These are phyloP conservation scores for Ogataea pini DNA, from an alignment of 805 yeast genomes.

Conservation along the genomic window DNA sequence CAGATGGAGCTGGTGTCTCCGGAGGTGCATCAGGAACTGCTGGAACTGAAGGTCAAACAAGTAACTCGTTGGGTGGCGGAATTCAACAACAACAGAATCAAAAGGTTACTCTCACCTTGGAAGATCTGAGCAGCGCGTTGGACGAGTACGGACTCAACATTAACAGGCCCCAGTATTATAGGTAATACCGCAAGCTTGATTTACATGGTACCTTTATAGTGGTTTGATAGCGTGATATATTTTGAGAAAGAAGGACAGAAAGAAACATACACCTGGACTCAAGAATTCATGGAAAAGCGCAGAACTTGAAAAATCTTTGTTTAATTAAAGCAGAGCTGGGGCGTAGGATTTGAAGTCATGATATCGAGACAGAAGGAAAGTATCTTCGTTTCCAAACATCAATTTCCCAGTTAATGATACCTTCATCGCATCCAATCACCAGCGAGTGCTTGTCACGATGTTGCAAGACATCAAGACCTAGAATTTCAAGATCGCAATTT, in stretches of 20 bases:
- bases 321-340: background rate
- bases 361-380: slow-evolving; percentile 54
- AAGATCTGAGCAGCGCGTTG: slow-evolving; percentile 88
- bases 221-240: slow-evolving; percentile 2
- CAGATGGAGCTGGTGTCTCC: slow-evolving; percentile 28
- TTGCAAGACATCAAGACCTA: slow-evolving; percentile 62
- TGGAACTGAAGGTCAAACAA: slow-evolving; percentile 19
- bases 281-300: slow-evolving; percentile 1
- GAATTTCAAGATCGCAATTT: slow-evolving; percentile 43
- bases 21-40: slow-evolving; percentile 16
- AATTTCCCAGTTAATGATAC: slow-evolving; percentile 68
- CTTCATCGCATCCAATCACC: slow-evolving; percentile 65
- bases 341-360: slow-evolving; percentile 27
- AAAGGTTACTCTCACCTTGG: slow-evolving; percentile 87
- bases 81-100: slow-evolving; percentile 27
- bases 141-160: slow-evolving; percentile 83
- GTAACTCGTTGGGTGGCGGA: slow-evolving; percentile 13
- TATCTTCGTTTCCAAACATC: slow-evolving; percentile 65
- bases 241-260: background rate
- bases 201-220: background rate
- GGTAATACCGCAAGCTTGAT: slow-evolving; percentile 42
- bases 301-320: background rate
- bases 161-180: slow-evolving; percentile 89
- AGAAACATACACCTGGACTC: background rate
- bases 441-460: slow-evolving; percentile 46